phyloP scores from a whole-genome alignment of 805 yeast species.

The Kodamaea laetipori region DNA sequence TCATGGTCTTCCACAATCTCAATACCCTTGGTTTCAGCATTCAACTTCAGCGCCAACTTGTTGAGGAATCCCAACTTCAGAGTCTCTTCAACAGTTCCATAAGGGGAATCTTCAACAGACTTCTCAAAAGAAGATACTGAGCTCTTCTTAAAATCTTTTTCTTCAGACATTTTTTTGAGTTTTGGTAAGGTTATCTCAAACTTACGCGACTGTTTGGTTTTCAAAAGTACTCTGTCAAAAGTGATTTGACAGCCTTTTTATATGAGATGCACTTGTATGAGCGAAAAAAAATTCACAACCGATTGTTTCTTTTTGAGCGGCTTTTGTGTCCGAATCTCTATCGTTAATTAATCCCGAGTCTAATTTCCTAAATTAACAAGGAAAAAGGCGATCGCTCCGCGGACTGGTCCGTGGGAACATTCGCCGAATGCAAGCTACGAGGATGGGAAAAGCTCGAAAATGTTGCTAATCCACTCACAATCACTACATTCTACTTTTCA shows the following conservation, averaged over 20 bases:
- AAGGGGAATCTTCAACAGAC: constrained; percentile 26
- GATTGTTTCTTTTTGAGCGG: constrained; percentile 8
- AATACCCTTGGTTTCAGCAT: constrained; percentile 65
- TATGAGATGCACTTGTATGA: not conserved
- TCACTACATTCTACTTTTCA: too few relatives aligned
- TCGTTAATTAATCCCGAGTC: constrained; percentile 11
- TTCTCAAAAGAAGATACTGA: constrained; percentile 27
- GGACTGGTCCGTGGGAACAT: not conserved
- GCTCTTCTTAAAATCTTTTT: constrained; percentile 22
- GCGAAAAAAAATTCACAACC: not conserved
- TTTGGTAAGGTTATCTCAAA: constrained; percentile 11
- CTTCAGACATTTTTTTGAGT: constrained; percentile 12
- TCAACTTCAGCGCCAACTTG: constrained; percentile 35
- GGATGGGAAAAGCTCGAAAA: too few relatives aligned
- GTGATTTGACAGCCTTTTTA: too few relatives aligned
- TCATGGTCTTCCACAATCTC: constrained; percentile 80
- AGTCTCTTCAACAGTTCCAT: constrained; percentile 28
- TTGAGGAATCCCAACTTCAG: constrained; percentile 30
- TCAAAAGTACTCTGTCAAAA: too few relatives aligned
- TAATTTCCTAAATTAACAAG: constrained; percentile 10
- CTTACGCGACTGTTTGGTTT: not conserved
- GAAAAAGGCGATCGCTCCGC: not conserved
- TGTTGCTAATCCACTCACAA: too few relatives aligned
- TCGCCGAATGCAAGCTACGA: not conserved
- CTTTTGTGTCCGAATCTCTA: constrained; percentile 3